Conservation (phyloP, 148 eudicot species). For the Persicaria tinctoria region DNA sequence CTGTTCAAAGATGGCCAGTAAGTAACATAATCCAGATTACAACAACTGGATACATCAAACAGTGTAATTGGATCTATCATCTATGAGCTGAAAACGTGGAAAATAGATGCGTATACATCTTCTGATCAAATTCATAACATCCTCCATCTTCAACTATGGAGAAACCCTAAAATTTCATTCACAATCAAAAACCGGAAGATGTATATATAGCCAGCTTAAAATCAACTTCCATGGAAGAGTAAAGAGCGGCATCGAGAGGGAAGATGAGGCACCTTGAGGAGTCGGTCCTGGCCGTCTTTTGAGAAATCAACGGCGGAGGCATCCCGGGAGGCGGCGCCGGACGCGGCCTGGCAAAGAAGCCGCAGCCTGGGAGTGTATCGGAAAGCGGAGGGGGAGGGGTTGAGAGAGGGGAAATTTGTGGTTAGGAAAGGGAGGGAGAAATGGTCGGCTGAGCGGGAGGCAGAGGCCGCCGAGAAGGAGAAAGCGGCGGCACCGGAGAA, state of each 20-base stretch:
- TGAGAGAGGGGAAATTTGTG: not conserved
- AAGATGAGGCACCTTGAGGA: slow-evolving; percentile 36
- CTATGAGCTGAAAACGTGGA: too few species aligned
- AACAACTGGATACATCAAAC: not conserved
- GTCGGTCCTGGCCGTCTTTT: slow-evolving; percentile 59
- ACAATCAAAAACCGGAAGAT: too few species aligned
- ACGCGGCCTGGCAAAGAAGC: slow-evolving; percentile 32
- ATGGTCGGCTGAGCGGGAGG: slow-evolving; percentile 1
- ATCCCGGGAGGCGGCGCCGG: slow-evolving; percentile 26
- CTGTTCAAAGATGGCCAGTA: not conserved
- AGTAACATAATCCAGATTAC: not conserved
- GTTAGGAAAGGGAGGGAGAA: slow-evolving; percentile 2
- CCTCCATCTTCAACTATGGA: not conserved
- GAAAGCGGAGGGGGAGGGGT: not conserved
- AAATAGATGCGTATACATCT: too few species aligned
- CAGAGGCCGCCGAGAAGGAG: slow-evolving; percentile 3
- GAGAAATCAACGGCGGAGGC: slow-evolving; percentile 24
- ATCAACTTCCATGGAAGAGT: not conserved
- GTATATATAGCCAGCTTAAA: not conserved
- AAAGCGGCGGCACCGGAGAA: slow-evolving; percentile 1
- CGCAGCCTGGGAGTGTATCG: slow-evolving; percentile 13
- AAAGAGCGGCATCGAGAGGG: not conserved
- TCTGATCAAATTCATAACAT: not conserved
- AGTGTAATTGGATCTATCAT: too few species aligned
- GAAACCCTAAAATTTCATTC: not conserved